phyloP scores from a whole-genome alignment of 306 rosid species.

The Trifolium fragiferum region DNA sequence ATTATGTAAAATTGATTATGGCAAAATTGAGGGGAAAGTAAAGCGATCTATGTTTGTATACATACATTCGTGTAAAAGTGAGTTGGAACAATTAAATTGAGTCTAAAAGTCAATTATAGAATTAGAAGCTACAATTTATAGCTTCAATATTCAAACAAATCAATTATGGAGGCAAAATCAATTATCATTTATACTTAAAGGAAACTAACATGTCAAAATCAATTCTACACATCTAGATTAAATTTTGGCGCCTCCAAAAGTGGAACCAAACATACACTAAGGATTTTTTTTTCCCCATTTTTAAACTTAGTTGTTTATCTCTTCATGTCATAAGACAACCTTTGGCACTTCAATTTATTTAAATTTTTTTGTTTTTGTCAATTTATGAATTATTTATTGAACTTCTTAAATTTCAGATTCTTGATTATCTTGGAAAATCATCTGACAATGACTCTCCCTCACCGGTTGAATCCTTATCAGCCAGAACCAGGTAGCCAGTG shows the following conservation, averaged over 20 bases:
- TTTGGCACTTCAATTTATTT: background rate
- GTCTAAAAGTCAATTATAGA: too few relatives aligned
- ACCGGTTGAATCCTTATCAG: constrained; percentile 62
- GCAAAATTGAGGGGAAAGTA: background rate
- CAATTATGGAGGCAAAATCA: background rate
- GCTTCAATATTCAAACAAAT: too few relatives aligned
- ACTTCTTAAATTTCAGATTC: constrained; percentile 60
- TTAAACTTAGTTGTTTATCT: background rate
- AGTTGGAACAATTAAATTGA: too few relatives aligned
- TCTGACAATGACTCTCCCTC: constrained; percentile 75
- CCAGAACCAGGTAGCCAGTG: constrained; percentile 73
- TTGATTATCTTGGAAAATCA: constrained; percentile 86
- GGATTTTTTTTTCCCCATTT: background rate
- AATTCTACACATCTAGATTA: too few relatives aligned
- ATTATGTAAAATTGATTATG: too few relatives aligned
- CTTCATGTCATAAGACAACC: background rate
- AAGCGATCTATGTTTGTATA: too few relatives aligned
- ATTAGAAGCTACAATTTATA: background rate
- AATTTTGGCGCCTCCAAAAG: too few relatives aligned
- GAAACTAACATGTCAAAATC: too few relatives aligned
- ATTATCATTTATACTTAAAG: too few relatives aligned
- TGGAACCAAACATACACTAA: background rate
- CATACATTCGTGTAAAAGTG: too few relatives aligned
- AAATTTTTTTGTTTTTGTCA: background rate
- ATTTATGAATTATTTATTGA: constrained; percentile 14